Evolutionary conservation across 169 alveolate species (phyloP).

Genomic region (Eimeria praecox): DNA sequence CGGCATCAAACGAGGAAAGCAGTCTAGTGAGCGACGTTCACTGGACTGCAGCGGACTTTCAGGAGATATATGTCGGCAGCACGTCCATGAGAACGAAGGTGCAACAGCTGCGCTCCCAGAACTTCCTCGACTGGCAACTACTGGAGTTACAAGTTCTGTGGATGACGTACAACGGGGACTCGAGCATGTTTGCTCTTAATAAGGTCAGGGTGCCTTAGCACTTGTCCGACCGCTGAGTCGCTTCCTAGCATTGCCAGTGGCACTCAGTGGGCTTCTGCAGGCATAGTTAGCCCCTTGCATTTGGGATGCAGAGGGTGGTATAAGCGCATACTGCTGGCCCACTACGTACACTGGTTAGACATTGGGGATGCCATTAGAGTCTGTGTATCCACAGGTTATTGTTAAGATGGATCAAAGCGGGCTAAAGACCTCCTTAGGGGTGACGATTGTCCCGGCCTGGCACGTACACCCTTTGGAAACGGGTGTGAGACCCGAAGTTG

Average conservation of each 20-base stretch:
- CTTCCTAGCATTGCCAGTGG: neutral
- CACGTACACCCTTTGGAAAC: slow-evolving; percentile 54
- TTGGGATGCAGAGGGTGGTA: neutral
- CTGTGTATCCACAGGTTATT: neutral
- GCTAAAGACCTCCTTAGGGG: slow-evolving; percentile 32
- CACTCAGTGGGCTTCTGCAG: neutral
- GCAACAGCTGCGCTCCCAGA: slow-evolving; percentile 3
- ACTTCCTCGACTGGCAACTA: slow-evolving; percentile 70
- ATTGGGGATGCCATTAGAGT: neutral
- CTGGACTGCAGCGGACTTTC: slow-evolving; percentile 70
- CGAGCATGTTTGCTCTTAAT: slow-evolving; percentile 71
- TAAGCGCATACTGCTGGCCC: neutral
- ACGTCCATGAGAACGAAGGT: slow-evolving; percentile 33
- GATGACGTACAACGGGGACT: slow-evolving; percentile 77
- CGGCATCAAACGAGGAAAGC: neutral
- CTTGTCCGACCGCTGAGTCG: neutral
- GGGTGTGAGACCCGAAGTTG: slow-evolving; percentile 65
- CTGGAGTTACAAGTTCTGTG: slow-evolving; percentile 34
- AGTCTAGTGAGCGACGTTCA: neutral
- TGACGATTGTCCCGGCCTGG: slow-evolving; percentile 69
- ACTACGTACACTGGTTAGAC: neutral
- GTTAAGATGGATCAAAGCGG: slow-evolving; percentile 27
- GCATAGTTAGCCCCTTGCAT: neutral
- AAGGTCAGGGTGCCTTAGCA: slow-evolving; percentile 5
- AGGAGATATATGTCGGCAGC: slow-evolving; percentile 55